Base-by-base conservation (phyloP, 106 monocot species). In the Dioscorea alata region DNA sequence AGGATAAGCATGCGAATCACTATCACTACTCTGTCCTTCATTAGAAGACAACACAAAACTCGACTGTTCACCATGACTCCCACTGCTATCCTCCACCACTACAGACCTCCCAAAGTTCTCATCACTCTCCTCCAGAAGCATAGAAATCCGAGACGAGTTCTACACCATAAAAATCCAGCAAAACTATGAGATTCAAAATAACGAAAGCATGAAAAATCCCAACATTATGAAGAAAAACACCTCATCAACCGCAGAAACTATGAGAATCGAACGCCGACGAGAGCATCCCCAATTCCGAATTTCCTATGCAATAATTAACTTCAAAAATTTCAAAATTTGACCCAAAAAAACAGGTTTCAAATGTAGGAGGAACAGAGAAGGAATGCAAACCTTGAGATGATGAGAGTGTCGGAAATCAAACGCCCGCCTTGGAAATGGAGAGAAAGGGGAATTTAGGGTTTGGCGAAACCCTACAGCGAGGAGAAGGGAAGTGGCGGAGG, bases 11-110 rank as follows among this genome's bases (percentile, higher is more conserved):
- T 76, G 6, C 12, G 73, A 58, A 8, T 76, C 84, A 4, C 42
- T 32, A 21, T 84, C 81, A 19, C 81, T 81, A 48, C 78, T 78
- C 68, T 84, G 84, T 1, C 75, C 78, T 54, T 84, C 80, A 54
- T 78, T 88, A 15, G 75, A 75, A 31, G 65, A 73, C 22, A 49
- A 4, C 14, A 49, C 25, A 17, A 8, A 66, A 61, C 13, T 59
- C 10, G 77, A 33, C 21, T 66, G 58, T 48, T 35, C 70, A 24
- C 65, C 69, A 54, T 19, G 19, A 54, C 54, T 54, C 54, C 9
- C 54, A 19, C 19, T 54, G 13, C 54, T 54, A 4, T 54, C 54
- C 54, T 54, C 54, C 9, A 42, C 9, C 42, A 42, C 5, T 10
- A 42, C 42, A 42, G 42, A 10, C 42, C 42, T 10, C 42, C 42